phyloP scores from a whole-genome alignment of 805 yeast species.

The Tetrapisispora iriomotensis region DNA sequence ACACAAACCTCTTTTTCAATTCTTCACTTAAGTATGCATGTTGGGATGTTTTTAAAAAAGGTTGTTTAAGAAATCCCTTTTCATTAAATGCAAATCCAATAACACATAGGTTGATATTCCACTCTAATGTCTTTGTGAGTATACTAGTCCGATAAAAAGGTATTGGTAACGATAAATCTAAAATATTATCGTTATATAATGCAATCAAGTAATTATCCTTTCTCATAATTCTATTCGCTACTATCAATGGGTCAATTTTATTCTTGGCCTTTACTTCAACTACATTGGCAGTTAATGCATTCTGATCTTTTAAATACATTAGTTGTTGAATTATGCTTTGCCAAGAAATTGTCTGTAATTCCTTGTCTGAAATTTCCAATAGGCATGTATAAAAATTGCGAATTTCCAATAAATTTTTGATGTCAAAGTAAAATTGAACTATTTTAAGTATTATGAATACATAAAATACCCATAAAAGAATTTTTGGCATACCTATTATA shows the following conservation, averaged over 20 bases:
- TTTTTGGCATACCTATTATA: constrained; percentile 43
- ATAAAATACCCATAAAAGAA: constrained; percentile 54
- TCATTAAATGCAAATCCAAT: constrained; percentile 77
- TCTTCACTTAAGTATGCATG: constrained; percentile 59
- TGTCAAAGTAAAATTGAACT: constrained; percentile 49
- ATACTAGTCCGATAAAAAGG: constrained; percentile 36
- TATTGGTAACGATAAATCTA: constrained; percentile 54
- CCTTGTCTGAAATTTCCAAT: constrained; percentile 64
- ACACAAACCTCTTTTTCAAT: constrained; percentile 64
- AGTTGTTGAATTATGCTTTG: constrained; percentile 69
- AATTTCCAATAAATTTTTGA: constrained; percentile 61
- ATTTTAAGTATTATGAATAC: constrained; percentile 43
- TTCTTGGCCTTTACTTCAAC: constrained; percentile 59
- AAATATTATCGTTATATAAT: constrained; percentile 63
- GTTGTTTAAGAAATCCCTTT: constrained; percentile 69
- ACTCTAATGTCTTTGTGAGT: constrained; percentile 81
- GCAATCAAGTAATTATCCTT: constrained; percentile 92
- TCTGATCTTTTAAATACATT: constrained; percentile 67
- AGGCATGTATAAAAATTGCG: constrained; percentile 66
- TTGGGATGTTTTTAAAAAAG: constrained; percentile 60
- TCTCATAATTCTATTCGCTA: constrained; percentile 93
- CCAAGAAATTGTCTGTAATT: constrained; percentile 91
- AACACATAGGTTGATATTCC: constrained; percentile 86
- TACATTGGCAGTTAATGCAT: constrained; percentile 45
- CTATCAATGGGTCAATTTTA: constrained; percentile 81